Conservation (phyloP, 176 grass and related monocot species). For the Pharus latifolius region DNA sequence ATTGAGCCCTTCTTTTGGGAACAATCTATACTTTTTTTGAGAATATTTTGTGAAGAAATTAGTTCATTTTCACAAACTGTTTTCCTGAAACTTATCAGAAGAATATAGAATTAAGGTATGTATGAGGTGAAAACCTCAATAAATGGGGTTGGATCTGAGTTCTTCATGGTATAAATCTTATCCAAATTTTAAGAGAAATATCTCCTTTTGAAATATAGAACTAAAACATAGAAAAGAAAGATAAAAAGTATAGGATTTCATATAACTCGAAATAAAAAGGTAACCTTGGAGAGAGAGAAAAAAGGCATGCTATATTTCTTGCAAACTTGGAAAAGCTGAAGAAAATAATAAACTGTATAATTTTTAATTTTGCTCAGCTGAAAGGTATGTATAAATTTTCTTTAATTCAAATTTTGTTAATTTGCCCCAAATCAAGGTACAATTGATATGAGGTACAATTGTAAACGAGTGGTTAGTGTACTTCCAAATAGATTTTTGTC, state of each 20-base stretch:
- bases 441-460: neutral
- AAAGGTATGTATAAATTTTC: neutral
- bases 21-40: neutral
- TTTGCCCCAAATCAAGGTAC: no score
- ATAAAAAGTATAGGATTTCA: neutral
- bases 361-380: neutral
- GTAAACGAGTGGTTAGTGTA: neutral
- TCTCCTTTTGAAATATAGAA: neutral
- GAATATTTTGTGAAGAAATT: neutral
- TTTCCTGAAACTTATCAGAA: neutral
- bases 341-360: neutral
- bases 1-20: neutral
- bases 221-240: neutral
- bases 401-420: conserved; percentile 12
- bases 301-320: neutral
- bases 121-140: neutral
- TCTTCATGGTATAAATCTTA: neutral
- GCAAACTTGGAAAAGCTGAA: neutral
- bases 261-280: neutral
- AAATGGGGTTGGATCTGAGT: conserved; percentile 5
- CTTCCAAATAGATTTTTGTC: neutral
- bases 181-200: neutral
- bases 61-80: neutral
- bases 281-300: neutral
- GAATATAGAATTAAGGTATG: neutral